Percentiles rank a stretch among this genome's conserved stretches.
Conservation (phyloP, 768 basidiomycete genomes). For the Collybia sp. region DNA sequence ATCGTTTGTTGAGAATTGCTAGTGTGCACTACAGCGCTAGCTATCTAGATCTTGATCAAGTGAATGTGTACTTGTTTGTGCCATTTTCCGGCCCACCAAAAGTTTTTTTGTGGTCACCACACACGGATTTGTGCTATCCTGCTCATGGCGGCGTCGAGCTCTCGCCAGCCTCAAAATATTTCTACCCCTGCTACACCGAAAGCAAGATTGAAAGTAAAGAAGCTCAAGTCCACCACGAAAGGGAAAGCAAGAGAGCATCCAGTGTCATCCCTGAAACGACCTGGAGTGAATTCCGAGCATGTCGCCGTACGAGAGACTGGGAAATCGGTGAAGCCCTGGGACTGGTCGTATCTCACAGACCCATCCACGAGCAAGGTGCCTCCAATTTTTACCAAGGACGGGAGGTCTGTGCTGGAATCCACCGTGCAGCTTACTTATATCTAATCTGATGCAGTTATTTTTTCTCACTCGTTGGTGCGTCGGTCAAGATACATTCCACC, state of each 20-base stretch:
- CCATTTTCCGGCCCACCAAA: background rate
- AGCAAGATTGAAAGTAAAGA: conserved; percentile 16
- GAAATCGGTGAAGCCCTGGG: conserved; percentile 38
- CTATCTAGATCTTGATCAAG: too few species aligned
- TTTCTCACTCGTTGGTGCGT: conserved; percentile 78
- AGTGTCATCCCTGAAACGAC: background rate
- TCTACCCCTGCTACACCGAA: conserved; percentile 24
- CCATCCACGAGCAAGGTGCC: conserved; percentile 57
- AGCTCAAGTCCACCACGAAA: conserved; percentile 30
- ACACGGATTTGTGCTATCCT: conserved; percentile 6
- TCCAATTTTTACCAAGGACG: conserved; percentile 85
- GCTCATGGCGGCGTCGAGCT: conserved; percentile 39
- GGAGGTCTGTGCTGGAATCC: conserved; percentile 47
- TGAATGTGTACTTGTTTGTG: too few species aligned
- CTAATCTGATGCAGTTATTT: conserved; percentile 59
- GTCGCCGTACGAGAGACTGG: conserved; percentile 11
- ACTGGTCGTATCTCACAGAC: conserved; percentile 72
- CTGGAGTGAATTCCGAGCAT: too few species aligned
- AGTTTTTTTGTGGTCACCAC: conserved; percentile 3
- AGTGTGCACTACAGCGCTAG: too few species aligned
- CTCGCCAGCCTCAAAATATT: conserved; percentile 32
- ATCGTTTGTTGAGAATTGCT: background rate
- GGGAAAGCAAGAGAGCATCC: conserved; percentile 43
- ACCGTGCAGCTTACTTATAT: conserved; percentile 1
- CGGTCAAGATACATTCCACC: conserved; percentile 83